Evolutionary conservation across 257 asterid species (phyloP), one percentile per base, ranked within the genome.

Genomic region (Anisodus acutangulus): DNA sequence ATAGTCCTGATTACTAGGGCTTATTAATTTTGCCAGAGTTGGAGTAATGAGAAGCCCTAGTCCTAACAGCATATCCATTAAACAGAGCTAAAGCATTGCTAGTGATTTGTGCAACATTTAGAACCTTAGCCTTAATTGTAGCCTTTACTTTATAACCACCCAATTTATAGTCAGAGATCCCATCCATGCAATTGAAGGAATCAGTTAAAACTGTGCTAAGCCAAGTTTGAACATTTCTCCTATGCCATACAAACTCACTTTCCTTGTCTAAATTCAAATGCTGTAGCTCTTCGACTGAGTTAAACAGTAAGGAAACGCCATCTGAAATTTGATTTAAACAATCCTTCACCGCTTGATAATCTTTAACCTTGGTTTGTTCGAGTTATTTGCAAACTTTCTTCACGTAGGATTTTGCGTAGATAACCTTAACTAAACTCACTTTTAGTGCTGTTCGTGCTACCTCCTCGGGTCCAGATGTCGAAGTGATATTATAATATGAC

Each of bases 291-390:
- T 78, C 87, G 11, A 93, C 88, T 45, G 94, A 88, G 16, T 89
- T 89, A 16, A 90, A 71, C 7, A 93, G 86, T 51, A 90, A 93
- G 6, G 70, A 88, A 3, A 91, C 95, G 3, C 97, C 90, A n/a
- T 93, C 94, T 3, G 88, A 84, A 68, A 94, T 94, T 68, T 94
- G 98, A 16, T 86, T 90, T 45, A 93, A 84, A 63, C 97, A 94
- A 26, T 94, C 94, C 12, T 69, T 84, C 57, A 93, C 87, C 0
- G 82, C 91, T 26, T 37, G 86, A 83, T 86, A 89, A 2, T 90
- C 92, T 19, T 12, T 83, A 8, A 90, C 90, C 83, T 88, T 90
- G 4, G 9, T 84, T 35, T 17, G 82, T 72, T 86, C 82, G 76
- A 91, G 85, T 19, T 86, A 88, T 58, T 84, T 84, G 2, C 91